Conservation (phyloP, 148 eudicot genomes). For the Beta vulgaris region DNA sequence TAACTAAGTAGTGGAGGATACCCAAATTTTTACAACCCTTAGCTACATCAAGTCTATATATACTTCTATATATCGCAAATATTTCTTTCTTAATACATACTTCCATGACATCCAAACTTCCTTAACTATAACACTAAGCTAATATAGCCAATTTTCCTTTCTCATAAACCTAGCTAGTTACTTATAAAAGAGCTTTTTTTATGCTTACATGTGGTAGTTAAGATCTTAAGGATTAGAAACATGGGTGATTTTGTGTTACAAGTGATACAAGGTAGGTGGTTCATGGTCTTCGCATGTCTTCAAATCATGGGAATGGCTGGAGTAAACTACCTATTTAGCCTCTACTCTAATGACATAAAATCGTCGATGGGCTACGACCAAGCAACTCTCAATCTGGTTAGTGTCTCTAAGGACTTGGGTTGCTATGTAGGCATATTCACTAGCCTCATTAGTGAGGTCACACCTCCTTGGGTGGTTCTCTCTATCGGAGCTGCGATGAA, state of each 20-base stretch:
- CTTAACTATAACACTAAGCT: too few relatives aligned
- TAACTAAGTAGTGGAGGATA: too few relatives aligned
- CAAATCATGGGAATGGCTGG: slow-evolving; percentile 17
- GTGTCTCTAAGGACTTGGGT: slow-evolving; percentile 20
- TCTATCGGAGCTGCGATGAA: slow-evolving; percentile 20
- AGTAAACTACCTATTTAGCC: slow-evolving; percentile 10
- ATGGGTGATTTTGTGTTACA: not conserved
- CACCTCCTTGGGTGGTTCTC: slow-evolving; percentile 31
- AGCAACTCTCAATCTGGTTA: slow-evolving; percentile 17
- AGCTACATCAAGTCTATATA: too few relatives aligned
- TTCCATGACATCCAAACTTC: too few relatives aligned
- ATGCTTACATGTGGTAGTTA: too few relatives aligned
- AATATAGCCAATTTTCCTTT: too few relatives aligned
- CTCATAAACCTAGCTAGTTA: too few relatives aligned
- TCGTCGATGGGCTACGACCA: slow-evolving; percentile 22
- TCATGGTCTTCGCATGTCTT: slow-evolving; percentile 15
- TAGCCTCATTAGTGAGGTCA: slow-evolving; percentile 22
- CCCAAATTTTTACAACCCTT: too few relatives aligned
- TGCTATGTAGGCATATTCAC: slow-evolving; percentile 7
- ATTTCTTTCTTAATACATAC: too few relatives aligned
- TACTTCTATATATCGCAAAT: too few relatives aligned
- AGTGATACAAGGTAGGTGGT: slow-evolving; percentile 19
- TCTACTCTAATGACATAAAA: slow-evolving; percentile 21
- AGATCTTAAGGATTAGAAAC: too few relatives aligned
- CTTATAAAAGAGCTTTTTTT: too few relatives aligned